Percentiles rank a stretch among this genome's conserved stretches.
phyloP scores from a whole-genome alignment of 108 stramenopile species.

The Fragilariopsis cylindrus region DNA sequence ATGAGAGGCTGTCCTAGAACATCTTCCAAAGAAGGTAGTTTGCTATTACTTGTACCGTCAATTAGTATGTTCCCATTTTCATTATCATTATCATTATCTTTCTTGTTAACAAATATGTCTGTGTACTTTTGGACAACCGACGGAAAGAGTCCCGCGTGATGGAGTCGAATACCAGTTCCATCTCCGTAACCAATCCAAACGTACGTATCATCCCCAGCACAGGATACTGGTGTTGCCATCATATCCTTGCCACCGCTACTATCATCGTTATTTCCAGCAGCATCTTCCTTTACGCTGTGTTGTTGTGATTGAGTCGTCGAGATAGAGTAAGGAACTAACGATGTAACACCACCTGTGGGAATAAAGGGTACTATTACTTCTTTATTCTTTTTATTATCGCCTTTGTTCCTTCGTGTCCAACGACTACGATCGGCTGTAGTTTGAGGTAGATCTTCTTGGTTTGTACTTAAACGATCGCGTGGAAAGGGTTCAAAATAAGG shows the following conservation, averaged over 20 bases:
- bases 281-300: neutral
- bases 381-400: neutral
- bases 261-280: neutral
- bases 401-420: slow-evolving; percentile 15
- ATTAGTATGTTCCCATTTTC: neutral
- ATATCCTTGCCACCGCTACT: neutral
- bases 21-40: slow-evolving; percentile 33
- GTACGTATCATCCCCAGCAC: slow-evolving; percentile 23
- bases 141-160: slow-evolving; percentile 68
- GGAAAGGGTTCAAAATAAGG: slow-evolving; percentile 40
- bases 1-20: slow-evolving; percentile 24
- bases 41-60: neutral
- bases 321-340: slow-evolving; percentile 25
- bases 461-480: slow-evolving; percentile 17
- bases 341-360: slow-evolving; percentile 41
- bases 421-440: slow-evolving; percentile 9
- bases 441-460: slow-evolving; percentile 18
- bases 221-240: neutral
- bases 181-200: slow-evolving; percentile 77
- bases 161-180: slow-evolving; percentile 68
- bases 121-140: slow-evolving; percentile 39
- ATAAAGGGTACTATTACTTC: slow-evolving; percentile 38
- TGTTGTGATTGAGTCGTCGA: neutral
- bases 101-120: slow-evolving; percentile 12
- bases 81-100: neutral